Conservation (phyloP, 257 asterid genomes). For the Thymus quinquecostatus region DNA sequence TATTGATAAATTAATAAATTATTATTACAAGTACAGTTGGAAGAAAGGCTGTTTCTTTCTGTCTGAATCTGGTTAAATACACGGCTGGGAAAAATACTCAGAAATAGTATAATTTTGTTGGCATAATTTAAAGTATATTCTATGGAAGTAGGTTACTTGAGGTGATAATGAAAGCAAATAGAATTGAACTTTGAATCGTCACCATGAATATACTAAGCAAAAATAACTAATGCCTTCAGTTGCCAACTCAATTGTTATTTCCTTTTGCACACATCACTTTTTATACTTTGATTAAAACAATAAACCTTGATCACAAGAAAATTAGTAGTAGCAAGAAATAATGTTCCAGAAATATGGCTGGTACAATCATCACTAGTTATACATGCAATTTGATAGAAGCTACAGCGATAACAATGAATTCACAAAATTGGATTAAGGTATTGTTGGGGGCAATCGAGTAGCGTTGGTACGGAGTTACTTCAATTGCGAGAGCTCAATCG, state of each 20-base stretch:
- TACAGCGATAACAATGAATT: constrained; percentile 13
- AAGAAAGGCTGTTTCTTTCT: neutral
- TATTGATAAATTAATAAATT: neutral
- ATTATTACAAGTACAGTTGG: neutral
- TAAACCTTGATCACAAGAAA: constrained; percentile 18
- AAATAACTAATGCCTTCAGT: neutral
- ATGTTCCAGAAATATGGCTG: constrained; percentile 19
- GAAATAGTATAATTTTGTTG: neutral
- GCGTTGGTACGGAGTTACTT: neutral
- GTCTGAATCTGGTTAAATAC: neutral
- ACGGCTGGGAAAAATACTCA: constrained; percentile 2
- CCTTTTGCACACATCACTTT: neutral
- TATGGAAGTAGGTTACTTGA: neutral
- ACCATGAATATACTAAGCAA: neutral
- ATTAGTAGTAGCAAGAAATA: neutral
- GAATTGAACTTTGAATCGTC: neutral
- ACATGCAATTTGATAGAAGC: constrained; percentile 20
- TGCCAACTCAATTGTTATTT: neutral
- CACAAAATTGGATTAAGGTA: constrained; percentile 20
- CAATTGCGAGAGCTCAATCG: constrained; percentile 27
- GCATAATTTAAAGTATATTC: constrained; percentile 18
- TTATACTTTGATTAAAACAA: neutral
- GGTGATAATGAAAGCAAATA: constrained; percentile 23
- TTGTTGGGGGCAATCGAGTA: constrained; percentile 6
- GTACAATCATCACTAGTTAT: constrained; percentile 6